These are phyloP conservation scores for Lasiosphaeria hispida DNA, from an alignment of 495 filamentous ascomycete genomes.

Conservation along the genomic window DNA sequence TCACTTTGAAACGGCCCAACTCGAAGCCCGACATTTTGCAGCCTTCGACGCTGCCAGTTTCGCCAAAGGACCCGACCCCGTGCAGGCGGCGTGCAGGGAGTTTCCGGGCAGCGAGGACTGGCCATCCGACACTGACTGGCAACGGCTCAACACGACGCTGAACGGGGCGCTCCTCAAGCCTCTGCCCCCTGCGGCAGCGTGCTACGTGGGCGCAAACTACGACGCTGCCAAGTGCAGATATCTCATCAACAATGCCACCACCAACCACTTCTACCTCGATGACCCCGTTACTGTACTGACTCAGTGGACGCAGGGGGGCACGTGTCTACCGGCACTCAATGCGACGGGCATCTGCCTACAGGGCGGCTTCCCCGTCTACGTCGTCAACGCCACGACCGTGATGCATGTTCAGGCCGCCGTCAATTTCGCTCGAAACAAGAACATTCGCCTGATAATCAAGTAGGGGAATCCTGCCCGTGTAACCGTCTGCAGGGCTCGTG, in stretches of 20 bases:
- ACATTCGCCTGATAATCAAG: constrained; percentile 60
- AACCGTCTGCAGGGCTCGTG: too few species aligned
- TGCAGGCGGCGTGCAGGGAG: constrained; percentile 42
- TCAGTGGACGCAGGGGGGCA: constrained; percentile 40
- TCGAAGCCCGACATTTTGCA: constrained; percentile 27
- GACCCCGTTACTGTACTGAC: constrained; percentile 34
- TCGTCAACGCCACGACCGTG: constrained; percentile 54
- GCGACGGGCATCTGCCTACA: constrained; percentile 46
- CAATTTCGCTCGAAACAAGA: constrained; percentile 58
- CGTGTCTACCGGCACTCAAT: constrained; percentile 38
- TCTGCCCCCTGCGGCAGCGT: constrained; percentile 50
- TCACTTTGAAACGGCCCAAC: constrained; percentile 35
- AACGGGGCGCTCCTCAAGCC: constrained; percentile 49
- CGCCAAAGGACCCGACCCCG: constrained; percentile 8
- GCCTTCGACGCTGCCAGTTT: constrained; percentile 34
- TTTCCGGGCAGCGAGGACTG: constrained; percentile 46
- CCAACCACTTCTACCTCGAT: constrained; percentile 33
- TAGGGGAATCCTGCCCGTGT: constrained; percentile 44
- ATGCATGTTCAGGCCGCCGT: constrained; percentile 57
- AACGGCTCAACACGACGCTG: constrained; percentile 42
- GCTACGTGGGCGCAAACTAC: constrained; percentile 48
- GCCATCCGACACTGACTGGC: constrained; percentile 47
- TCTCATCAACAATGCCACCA: constrained; percentile 23
- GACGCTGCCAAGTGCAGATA: constrained; percentile 41
- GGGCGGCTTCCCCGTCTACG: constrained; percentile 57